Evolutionary conservation across 2,329 filamentous ascomycete species (phyloP).

Genomic region (Colletotrichum higginsianum): DNA sequence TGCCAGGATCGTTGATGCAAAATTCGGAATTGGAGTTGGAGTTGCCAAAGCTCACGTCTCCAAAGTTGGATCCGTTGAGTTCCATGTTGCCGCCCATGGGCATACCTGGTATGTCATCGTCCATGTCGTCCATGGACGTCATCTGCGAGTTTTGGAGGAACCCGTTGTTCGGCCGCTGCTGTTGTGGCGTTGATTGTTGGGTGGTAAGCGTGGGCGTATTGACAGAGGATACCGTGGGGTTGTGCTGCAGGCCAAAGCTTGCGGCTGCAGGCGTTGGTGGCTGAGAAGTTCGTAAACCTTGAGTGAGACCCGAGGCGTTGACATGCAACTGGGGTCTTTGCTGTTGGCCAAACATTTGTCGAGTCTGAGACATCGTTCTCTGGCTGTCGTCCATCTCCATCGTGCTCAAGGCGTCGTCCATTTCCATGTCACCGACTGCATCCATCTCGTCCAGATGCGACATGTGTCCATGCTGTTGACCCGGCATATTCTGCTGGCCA

Average conservation of each 20-base stretch:
- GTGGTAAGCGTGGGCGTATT: conserved; percentile 94
- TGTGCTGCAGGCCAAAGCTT: conserved; percentile 87
- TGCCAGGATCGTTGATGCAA: conserved; percentile 93
- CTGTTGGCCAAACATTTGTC: conserved; percentile 77
- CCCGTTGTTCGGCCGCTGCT: conserved; percentile 48
- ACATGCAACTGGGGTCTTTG: conserved; percentile 83
- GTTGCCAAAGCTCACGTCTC: conserved; percentile 69
- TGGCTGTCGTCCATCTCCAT: conserved; percentile 76
- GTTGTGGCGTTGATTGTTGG: conserved; percentile 75
- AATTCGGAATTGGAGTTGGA: conserved; percentile 62
- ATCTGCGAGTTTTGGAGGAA: conserved; percentile 68
- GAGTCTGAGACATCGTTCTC: conserved; percentile 77
- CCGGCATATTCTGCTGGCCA: conserved; percentile 51
- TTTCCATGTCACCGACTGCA: conserved; percentile 93
- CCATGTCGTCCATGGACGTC: conserved; percentile 79
- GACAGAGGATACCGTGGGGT: conserved; percentile 96
- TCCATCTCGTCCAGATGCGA: conserved; percentile 80
- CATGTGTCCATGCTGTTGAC: conserved; percentile 59
- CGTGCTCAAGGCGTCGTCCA: conserved; percentile 84
- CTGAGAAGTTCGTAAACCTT: conserved; percentile 87
- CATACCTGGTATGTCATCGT: conserved; percentile 79
- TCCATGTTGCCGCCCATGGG: conserved; percentile 74
- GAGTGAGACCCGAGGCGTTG: conserved; percentile 81
- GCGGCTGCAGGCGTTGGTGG: conserved; percentile 87
- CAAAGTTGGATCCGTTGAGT: conserved; percentile 65